Conservation (phyloP, 306 rosid species). For the Carpinus viminea region DNA sequence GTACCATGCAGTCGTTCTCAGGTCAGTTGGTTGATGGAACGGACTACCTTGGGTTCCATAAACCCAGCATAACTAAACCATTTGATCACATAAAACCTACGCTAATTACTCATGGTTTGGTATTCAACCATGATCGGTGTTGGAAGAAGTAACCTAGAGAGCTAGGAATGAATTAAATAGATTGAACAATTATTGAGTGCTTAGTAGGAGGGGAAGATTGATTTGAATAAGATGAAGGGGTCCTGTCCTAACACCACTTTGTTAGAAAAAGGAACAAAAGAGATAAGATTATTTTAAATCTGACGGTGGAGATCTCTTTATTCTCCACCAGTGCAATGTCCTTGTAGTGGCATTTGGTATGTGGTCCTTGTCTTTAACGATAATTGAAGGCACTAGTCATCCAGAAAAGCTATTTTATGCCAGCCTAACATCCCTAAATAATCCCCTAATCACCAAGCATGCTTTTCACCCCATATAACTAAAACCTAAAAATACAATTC, state of each 20-base stretch:
- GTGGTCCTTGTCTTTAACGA: slow-evolving; percentile 68
- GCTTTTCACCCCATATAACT: neutral
- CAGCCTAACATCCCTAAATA: slow-evolving; percentile 46
- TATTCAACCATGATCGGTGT: neutral
- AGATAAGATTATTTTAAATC: slow-evolving; percentile 34
- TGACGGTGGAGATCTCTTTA: slow-evolving; percentile 49
- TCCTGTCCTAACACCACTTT: slow-evolving; percentile 46
- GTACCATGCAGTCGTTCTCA: no score
- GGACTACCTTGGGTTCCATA: no score
- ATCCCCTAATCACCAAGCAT: slow-evolving; percentile 39
- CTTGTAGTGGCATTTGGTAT: slow-evolving; percentile 56
- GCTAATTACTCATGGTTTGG: neutral
- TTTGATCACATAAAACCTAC: neutral
- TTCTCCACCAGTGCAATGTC: slow-evolving; percentile 72
- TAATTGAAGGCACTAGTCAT: slow-evolving; percentile 59
- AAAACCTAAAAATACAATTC: slow-evolving; percentile 5
- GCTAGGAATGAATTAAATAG: neutral
- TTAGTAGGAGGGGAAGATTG: slow-evolving; percentile 31
- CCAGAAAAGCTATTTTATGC: slow-evolving; percentile 47
- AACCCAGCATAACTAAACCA: neutral
- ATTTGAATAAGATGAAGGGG: slow-evolving; percentile 34
- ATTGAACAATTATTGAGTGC: slow-evolving; percentile 44
- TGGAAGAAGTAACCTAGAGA: slow-evolving; percentile 1
- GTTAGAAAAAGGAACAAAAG: slow-evolving; percentile 10
- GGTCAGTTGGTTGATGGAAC: no score